phyloP scores from a whole-genome alignment of 148 eudicot genomes.

The Vaccinium darrowii region DNA sequence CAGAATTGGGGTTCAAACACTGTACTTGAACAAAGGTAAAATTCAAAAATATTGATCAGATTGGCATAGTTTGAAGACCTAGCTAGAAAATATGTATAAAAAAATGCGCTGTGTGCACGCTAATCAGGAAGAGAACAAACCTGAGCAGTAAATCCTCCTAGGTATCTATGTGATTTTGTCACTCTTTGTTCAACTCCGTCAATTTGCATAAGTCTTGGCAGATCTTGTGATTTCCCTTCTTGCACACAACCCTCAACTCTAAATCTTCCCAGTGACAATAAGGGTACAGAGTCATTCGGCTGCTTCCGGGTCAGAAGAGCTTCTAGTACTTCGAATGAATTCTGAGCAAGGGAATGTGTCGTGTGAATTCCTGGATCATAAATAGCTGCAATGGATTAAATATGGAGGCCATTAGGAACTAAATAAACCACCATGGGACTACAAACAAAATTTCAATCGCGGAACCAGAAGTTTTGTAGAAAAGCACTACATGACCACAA shows the following conservation, averaged over 20 bases:
- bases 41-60: too few species aligned
- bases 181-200: neutral
- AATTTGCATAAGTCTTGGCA: neutral
- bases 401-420: neutral
- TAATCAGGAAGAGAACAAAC: neutral
- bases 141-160: neutral
- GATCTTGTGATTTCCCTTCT: neutral
- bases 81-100: neutral
- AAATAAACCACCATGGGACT: too few species aligned
- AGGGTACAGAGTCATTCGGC: neutral
- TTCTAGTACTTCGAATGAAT: neutral
- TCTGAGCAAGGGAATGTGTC: neutral
- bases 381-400: neutral
- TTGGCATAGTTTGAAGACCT: too few species aligned
- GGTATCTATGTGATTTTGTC: neutral
- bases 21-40: too few species aligned
- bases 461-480: too few species aligned
- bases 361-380: neutral
- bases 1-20: neutral
- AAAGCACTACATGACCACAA: neutral
- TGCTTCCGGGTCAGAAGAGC: neutral
- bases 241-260: too few species aligned
- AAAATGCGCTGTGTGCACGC: neutral
- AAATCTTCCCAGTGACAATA: too few species aligned
- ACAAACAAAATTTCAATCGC: too few species aligned